Conservation (phyloP, 768 basidiomycete species). For the Auricularia auricula-judae region DNA sequence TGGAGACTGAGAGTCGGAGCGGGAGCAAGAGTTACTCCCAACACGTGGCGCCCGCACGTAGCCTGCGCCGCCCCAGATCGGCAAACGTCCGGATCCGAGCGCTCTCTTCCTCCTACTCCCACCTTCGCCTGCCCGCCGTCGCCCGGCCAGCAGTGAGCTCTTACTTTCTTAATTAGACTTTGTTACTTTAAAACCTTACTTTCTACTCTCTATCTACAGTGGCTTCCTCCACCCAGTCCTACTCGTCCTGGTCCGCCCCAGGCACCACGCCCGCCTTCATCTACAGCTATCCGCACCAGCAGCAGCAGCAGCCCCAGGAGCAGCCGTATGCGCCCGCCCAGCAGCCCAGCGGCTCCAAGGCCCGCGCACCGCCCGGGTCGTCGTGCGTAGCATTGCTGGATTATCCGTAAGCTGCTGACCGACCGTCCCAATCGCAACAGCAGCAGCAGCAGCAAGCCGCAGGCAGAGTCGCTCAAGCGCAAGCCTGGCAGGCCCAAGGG, state of each 20-base stretch:
- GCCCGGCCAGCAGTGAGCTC: neutral
- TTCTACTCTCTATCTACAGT: neutral
- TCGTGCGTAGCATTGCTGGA: too few relatives aligned
- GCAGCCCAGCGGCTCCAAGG: neutral
- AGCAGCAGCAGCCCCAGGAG: neutral
- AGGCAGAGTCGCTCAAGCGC: neutral
- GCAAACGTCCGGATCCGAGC: neutral
- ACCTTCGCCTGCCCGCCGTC: neutral
- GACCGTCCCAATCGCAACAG: neutral
- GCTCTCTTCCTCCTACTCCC: neutral
- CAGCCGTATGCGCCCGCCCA: neutral
- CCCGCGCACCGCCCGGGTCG: too few relatives aligned
- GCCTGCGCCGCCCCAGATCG: neutral
- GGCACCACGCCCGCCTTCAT: neutral
- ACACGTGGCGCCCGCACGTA: too few relatives aligned
- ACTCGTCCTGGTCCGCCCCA: neutral
- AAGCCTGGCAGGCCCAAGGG: neutral
- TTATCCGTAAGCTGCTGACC: neutral
- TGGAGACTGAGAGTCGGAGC: too few relatives aligned
- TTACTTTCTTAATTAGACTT: neutral
- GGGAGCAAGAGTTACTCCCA: too few relatives aligned
- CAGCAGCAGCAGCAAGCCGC: neutral
- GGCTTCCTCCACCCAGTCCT: neutral
- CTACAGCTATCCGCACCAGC: neutral
- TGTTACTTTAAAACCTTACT: neutral